Conservation (phyloP, 169 alveolate genomes). For the Plasmodium adleri region DNA sequence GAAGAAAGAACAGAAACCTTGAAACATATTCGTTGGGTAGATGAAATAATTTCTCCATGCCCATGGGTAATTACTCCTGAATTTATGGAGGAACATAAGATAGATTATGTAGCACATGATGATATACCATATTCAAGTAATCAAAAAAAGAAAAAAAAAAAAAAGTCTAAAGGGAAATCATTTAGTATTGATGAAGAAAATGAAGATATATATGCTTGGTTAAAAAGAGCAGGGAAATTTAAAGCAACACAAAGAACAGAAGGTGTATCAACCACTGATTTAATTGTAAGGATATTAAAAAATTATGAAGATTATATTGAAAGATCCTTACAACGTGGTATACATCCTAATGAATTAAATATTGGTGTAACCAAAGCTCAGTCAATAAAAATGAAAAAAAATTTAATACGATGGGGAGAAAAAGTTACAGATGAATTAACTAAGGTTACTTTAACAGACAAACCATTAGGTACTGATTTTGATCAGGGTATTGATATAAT, state of each 20-base stretch:
- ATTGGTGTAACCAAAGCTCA: constrained; percentile 93
- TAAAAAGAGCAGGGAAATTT: constrained; percentile 93
- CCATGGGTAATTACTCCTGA: constrained; percentile 95
- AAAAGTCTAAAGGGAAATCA: constrained; percentile 77
- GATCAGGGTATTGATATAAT: constrained; percentile 82
- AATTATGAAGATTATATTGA: constrained; percentile 96
- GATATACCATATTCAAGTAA: constrained; percentile 93
- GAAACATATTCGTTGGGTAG: constrained; percentile 97
- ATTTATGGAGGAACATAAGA: constrained; percentile 91
- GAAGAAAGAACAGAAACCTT: constrained; percentile 95
- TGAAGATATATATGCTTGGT: constrained; percentile 94
- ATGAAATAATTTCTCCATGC: constrained; percentile 97
- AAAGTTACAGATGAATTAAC: constrained; percentile 89
- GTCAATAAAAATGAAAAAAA: constrained; percentile 90
- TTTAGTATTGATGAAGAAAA: constrained; percentile 79
- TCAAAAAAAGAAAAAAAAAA: constrained; percentile 66
- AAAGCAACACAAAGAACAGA: constrained; percentile 95
- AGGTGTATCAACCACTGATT: constrained; percentile 97
- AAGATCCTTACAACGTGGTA: constrained; percentile 94
- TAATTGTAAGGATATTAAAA: constrained; percentile 94
- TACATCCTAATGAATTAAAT: constrained; percentile 93
- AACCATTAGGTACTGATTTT: constrained; percentile 82
- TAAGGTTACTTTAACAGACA: constrained; percentile 91
- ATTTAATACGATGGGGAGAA: constrained; percentile 90
- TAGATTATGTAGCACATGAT: constrained; percentile 96